phyloP scores from a whole-genome alignment of 1,284 basidiomycete genomes.

The Puccinia coronata region DNA sequence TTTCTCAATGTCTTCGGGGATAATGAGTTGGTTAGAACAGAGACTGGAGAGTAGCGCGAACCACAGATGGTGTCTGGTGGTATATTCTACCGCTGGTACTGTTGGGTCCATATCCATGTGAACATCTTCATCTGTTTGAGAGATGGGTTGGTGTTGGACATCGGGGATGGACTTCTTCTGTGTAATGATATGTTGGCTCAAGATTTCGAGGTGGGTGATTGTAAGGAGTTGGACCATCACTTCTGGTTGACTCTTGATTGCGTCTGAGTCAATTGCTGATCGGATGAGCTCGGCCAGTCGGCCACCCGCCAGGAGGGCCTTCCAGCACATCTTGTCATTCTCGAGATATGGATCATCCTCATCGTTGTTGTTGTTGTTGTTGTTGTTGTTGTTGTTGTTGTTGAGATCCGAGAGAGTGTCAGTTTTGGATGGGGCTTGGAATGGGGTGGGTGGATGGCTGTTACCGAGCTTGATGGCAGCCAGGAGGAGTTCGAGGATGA shows the following conservation, averaged over 20 bases:
- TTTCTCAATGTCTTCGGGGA: neutral
- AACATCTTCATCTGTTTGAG: neutral
- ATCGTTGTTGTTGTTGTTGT: conserved; percentile 10
- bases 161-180: neutral
- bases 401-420: neutral
- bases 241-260: no score
- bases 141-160: neutral
- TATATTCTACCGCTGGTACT: neutral
- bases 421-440: neutral
- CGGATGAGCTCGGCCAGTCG: conserved; percentile 36
- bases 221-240: neutral
- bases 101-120: neutral
- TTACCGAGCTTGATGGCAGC: conserved; percentile 37
- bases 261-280: no score
- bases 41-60: conserved; percentile 22
- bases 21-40: conserved; percentile 13
- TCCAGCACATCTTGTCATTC: conserved; percentile 44
- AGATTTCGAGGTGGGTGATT: neutral
- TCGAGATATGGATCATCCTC: neutral
- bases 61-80: conserved; percentile 14
- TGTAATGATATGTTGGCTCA: conserved; percentile 16
- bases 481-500: conserved; percentile 9
- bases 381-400: conserved; percentile 10
- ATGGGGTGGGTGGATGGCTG: neutral
- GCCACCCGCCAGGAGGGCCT: conserved; percentile 31